Conservation (phyloP, 2,329 filamentous ascomycete species). For the Pseudogymnoascus sp. region DNA sequence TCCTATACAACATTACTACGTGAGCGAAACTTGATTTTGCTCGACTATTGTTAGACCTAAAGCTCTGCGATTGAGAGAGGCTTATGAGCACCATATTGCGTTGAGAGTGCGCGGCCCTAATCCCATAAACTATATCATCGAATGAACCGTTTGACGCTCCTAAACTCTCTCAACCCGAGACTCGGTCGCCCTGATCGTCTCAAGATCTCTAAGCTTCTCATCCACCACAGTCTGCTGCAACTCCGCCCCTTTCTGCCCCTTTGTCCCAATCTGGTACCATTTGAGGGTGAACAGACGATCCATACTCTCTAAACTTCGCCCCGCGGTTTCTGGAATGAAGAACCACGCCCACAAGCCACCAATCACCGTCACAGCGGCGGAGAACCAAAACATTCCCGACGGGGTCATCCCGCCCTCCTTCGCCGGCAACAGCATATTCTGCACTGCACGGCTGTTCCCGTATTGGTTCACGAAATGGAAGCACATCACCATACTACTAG, state of each 20-base stretch:
- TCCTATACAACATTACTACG: no score
- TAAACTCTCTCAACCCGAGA: no score
- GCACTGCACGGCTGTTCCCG: constrained; percentile 65
- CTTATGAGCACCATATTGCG: no score
- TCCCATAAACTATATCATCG: no score
- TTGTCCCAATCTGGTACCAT: constrained; percentile 63
- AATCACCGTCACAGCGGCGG: constrained; percentile 56
- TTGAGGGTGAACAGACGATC: constrained; percentile 62
- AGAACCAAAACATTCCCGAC: constrained; percentile 67
- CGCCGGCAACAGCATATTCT: constrained; percentile 56
- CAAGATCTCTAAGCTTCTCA: no score
- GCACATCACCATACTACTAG: constrained; percentile 65
- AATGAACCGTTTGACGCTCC: no score
- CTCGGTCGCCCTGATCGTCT: no score
- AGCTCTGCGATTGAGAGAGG: no score
- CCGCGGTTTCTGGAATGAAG: constrained; percentile 63
- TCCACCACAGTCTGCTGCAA: no score
- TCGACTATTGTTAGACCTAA: no score
- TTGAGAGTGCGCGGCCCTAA: no score
- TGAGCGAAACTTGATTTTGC: no score
- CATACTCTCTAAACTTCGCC: constrained; percentile 59
- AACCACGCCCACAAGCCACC: constrained; percentile 64
- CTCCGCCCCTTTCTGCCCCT: constrained; percentile 45
- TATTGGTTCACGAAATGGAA: constrained; percentile 74
- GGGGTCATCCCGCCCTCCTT: constrained; percentile 41